Percentiles rank a stretch among this genome's conserved stretches.
Evolutionary conservation across 176 grass and related monocot species (phyloP).

Genomic region (Lolium perenne): DNA sequence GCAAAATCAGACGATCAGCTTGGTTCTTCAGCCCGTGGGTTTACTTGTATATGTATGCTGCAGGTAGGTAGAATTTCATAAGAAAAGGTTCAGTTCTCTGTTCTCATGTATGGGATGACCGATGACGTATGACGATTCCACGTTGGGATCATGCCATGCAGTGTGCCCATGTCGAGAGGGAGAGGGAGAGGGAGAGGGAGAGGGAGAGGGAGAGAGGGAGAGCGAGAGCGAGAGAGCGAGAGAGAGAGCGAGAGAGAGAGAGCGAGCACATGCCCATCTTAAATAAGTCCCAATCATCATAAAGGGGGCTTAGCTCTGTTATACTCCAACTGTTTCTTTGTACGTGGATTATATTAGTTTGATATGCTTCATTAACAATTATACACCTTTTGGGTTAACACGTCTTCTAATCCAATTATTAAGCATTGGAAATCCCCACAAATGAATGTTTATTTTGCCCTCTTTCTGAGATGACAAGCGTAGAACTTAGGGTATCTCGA

Average conservation of each 20-base stretch:
- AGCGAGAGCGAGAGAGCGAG: no score
- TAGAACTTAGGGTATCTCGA: neutral
- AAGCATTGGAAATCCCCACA: neutral
- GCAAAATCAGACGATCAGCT: neutral
- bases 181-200: no score
- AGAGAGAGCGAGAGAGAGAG: no score
- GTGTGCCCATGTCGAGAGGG: neutral
- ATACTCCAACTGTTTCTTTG: neutral
- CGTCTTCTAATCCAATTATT: neutral
- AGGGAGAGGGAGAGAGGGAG: no score
- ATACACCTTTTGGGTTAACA: conserved; percentile 13
- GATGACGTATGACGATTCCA: neutral
- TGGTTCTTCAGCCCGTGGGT: neutral
- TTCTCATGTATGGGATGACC: neutral
- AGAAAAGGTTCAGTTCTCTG: neutral
- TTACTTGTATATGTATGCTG: neutral
- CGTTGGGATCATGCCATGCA: neutral
- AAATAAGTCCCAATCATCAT: conserved; percentile 24
- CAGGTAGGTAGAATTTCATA: neutral
- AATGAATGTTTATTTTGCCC: neutral
- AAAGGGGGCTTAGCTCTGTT: neutral
- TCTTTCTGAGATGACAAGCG: conserved; percentile 8
- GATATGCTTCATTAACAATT: conserved; percentile 5
- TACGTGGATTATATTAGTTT: neutral
- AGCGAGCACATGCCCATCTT: neutral